Base-by-base conservation (phyloP, 345 rosid genomes). In the Salix purpurea region DNA sequence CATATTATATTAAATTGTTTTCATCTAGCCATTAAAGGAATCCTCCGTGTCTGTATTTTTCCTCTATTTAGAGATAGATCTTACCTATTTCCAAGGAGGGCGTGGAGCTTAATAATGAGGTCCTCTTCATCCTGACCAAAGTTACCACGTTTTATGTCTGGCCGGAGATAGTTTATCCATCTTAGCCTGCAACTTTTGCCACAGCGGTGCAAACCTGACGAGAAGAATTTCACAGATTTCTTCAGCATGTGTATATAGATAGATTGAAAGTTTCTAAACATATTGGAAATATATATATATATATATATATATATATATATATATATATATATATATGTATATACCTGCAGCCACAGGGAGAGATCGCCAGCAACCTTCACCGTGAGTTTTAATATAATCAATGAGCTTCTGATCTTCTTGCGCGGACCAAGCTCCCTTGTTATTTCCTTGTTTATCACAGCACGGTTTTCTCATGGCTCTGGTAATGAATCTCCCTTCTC, bases 111-210 rank as follows among this genome's bases (percentile, higher is more conserved):
- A 15, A 87, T 36, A 67, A 90, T 84, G 68, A 88, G 85, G 81
- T 88, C 93, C 48, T 87, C 89, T 78, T 90, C 93, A 75, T 88
- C 93, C 46, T 78, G 76, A 50, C 71, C 75, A 40, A 90, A 81
- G 21, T 77, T 80, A n/a, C 89, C 93, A 39, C 87, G 83, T 79
- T 87, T 88, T 74, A 88, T 88, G 74, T 68, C 83, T 24, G 91
- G 93, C 65, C 84, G 83, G 68, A 89, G 78, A 68, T 89, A 89
- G 77, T 88, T 89, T 80, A 89, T 81, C 91, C 93, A 90, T 78
- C 93, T 80, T 56, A 90, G 67, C 80, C 91, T 78, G 68, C 93
- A 90, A 71, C 93, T 88, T 66, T 90, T 90, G 24, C 93, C 81
- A 75, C 93, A 90, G 26, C 91, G 84, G n/a, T 88, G 89, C 71